Percentiles rank a stretch among this genome's conserved stretches.
These are phyloP conservation scores for Xerocomellus chrysenteron DNA, from an alignment of 768 basidiomycete species.

Conservation along the genomic window DNA sequence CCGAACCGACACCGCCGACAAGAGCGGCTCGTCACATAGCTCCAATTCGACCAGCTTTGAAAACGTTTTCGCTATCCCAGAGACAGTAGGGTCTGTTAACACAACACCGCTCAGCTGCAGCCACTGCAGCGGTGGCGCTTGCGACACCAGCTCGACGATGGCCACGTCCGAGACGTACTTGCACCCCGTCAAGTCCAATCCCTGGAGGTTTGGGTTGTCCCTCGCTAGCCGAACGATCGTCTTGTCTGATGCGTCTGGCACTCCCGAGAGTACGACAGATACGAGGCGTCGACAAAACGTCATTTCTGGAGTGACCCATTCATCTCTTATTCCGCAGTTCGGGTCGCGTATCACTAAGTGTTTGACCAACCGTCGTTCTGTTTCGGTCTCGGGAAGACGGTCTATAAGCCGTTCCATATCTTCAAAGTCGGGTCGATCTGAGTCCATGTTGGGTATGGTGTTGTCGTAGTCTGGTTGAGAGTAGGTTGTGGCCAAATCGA, in stretches of 20 bases:
- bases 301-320: conserved; percentile 58
- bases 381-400: conserved; percentile 56
- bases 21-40: conserved; percentile 61
- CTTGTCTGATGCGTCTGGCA: conserved; percentile 64
- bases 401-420: conserved; percentile 61
- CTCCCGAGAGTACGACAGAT: conserved; percentile 66
- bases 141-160: conserved; percentile 66
- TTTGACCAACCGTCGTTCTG: conserved; percentile 58
- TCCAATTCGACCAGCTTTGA: conserved; percentile 82
- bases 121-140: conserved; percentile 68
- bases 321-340: conserved; percentile 48
- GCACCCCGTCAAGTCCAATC: conserved; percentile 77
- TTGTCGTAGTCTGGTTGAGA: not conserved
- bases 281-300: conserved; percentile 62
- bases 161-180: conserved; percentile 74
- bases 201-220: conserved; percentile 64
- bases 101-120: conserved; percentile 68
- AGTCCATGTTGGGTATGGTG: conserved; percentile 21
- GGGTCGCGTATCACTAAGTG: conserved; percentile 55
- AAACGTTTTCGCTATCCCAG: conserved; percentile 71
- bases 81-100: conserved; percentile 61
- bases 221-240: conserved; percentile 63
- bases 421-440: conserved; percentile 29
- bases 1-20: conserved; percentile 69
- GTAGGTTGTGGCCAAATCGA: not conserved